These are phyloP conservation scores for Pythium sukuiense DNA, from an alignment of 352 stramenopile genomes.

Conservation along the genomic window DNA sequence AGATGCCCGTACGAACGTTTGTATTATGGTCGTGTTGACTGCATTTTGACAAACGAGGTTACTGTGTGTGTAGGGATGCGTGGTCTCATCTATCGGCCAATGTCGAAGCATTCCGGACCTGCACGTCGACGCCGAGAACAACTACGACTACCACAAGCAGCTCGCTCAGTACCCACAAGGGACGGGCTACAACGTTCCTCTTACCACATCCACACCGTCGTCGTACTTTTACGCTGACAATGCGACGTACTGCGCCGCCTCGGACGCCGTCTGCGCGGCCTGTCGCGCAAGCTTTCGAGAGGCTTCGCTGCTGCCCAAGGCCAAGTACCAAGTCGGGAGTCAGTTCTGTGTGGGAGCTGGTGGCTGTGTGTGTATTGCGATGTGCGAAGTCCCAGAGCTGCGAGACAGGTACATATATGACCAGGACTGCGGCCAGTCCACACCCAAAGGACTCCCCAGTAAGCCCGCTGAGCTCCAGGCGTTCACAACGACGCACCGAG, in stretches of 20 bases:
- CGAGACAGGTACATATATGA: neutral
- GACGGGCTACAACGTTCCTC: neutral
- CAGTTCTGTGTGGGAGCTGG: neutral
- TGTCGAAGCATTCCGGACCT: neutral
- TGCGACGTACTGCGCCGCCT: neutral
- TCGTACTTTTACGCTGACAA: neutral
- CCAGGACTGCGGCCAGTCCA: neutral
- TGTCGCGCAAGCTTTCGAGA: neutral
- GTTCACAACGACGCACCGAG: neutral
- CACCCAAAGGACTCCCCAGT: neutral
- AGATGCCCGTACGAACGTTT: neutral
- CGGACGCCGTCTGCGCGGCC: neutral
- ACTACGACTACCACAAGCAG: neutral
- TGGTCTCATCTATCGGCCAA: neutral
- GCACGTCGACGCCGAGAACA: neutral
- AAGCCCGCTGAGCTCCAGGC: neutral
- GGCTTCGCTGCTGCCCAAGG: neutral
- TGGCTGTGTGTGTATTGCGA: neutral
- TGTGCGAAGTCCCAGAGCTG: neutral
- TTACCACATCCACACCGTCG: neutral
- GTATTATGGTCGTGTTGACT: neutral
- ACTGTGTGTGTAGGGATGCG: neutral
- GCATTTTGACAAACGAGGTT: neutral
- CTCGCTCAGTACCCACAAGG: neutral
- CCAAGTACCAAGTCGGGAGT: neutral